Evolutionary conservation across 169 alveolate genomes (phyloP).

Genomic region (Plasmodium cynomolgi): DNA sequence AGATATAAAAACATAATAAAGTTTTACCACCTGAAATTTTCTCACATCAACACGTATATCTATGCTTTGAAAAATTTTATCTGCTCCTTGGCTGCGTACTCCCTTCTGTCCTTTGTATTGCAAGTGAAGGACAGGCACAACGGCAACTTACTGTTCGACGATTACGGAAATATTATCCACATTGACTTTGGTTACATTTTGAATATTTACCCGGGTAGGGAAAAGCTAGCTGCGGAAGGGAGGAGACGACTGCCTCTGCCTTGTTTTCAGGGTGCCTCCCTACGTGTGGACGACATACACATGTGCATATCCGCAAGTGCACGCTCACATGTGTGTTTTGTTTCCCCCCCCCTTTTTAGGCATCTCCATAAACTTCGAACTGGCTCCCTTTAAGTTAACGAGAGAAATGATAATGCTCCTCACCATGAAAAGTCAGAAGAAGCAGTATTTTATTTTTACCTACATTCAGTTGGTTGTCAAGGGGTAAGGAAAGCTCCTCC

Average conservation of each 20-base stretch:
- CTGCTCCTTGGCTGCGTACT: constrained; percentile 97
- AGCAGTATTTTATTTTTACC: constrained; percentile 68
- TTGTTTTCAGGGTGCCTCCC: background rate
- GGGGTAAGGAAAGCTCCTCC: constrained; percentile 16
- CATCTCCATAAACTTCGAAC: constrained; percentile 92
- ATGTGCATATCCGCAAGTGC: background rate
- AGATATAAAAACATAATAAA: constrained; percentile 51
- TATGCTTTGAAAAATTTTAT: constrained; percentile 89
- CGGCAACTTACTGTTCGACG: constrained; percentile 95
- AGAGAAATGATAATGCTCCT: constrained; percentile 86
- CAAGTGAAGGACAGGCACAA: constrained; percentile 95
- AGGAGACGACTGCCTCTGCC: background rate
- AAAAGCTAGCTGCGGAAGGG: too few species aligned
- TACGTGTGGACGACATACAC: background rate
- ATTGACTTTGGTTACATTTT: constrained; percentile 96
- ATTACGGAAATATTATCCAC: constrained; percentile 96
- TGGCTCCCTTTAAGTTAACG: constrained; percentile 97
- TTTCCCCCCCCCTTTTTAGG: background rate
- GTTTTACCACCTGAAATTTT: constrained; percentile 48
- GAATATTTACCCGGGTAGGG: constrained; percentile 96
- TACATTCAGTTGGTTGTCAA: constrained; percentile 67
- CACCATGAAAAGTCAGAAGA: constrained; percentile 61
- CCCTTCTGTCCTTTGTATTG: constrained; percentile 94
- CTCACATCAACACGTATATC: constrained; percentile 54
- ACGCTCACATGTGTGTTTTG: background rate